Conservation (phyloP, 2,329 filamentous ascomycete species). For the Diaporthe caulivora region DNA sequence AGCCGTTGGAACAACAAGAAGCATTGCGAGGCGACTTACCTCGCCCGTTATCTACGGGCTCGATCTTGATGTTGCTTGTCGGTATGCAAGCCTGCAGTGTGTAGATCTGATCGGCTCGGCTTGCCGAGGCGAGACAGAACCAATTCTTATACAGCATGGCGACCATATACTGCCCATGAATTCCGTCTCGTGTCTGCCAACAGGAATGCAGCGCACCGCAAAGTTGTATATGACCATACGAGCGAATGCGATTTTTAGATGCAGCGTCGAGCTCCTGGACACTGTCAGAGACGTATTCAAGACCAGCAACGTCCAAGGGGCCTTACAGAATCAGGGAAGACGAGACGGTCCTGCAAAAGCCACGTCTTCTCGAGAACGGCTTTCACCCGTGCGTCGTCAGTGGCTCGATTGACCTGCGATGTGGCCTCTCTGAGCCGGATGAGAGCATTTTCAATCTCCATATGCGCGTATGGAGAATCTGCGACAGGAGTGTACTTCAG, state of each 20-base stretch:
- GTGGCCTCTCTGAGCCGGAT: constrained; percentile 80
- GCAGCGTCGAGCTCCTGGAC: constrained; percentile 59
- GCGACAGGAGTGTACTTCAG: constrained; percentile 84
- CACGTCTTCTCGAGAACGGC: constrained; percentile 84
- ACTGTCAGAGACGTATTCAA: constrained; percentile 45
- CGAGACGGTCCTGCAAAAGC: constrained; percentile 84
- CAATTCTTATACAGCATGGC: constrained; percentile 86
- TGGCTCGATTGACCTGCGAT: constrained; percentile 85
- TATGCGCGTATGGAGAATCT: constrained; percentile 87
- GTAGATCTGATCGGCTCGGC: constrained; percentile 76
- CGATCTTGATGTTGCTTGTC: constrained; percentile 73
- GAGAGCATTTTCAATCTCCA: constrained; percentile 81
- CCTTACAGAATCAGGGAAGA: constrained; percentile 72
- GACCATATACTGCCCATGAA: constrained; percentile 85
- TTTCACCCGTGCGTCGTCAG: constrained; percentile 78
- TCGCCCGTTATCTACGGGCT: constrained; percentile 81
- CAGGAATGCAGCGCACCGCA: constrained; percentile 88
- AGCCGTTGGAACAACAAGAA: neutral
- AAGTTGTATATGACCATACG: constrained; percentile 83
- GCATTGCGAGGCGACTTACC: constrained; percentile 60
- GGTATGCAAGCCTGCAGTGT: constrained; percentile 81
- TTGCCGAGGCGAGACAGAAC: constrained; percentile 79
- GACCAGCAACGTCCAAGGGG: constrained; percentile 38
- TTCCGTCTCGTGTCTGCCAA: constrained; percentile 78
- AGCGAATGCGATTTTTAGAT: constrained; percentile 76